Evolutionary conservation across 2,329 filamentous ascomycete genomes (phyloP).

Genomic region (Domatiomyces globalis): DNA sequence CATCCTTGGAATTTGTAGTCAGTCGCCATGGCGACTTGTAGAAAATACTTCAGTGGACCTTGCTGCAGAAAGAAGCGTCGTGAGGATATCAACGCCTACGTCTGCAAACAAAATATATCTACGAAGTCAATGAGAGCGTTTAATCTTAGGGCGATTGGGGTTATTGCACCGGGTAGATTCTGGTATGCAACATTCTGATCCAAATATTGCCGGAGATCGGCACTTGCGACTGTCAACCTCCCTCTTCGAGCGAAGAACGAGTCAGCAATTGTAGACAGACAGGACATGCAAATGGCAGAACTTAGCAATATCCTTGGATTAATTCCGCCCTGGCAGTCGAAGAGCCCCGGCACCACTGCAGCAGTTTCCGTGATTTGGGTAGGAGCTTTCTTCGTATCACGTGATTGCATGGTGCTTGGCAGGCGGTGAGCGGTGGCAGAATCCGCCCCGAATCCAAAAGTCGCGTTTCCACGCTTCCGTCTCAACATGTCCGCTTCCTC

Average conservation of each 20-base stretch:
- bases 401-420: not conserved
- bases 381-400: not conserved
- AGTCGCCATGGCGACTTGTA: slow-evolving; percentile 12
- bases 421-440: not conserved
- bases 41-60: not conserved
- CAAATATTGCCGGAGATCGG: too few relatives aligned
- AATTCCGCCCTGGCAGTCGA: too few relatives aligned
- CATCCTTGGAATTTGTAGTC: slow-evolving; percentile 44
- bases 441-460: not conserved
- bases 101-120: not conserved
- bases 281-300: too few relatives aligned
- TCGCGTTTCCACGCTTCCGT: not conserved
- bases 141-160: not conserved
- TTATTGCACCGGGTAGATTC: too few relatives aligned
- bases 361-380: too few relatives aligned
- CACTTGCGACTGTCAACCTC: not conserved
- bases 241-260: not conserved
- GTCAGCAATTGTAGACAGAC: too few relatives aligned
- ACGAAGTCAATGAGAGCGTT: not conserved
- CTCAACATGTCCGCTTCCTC: not conserved
- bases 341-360: too few relatives aligned
- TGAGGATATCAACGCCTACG: not conserved
- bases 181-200: too few relatives aligned
- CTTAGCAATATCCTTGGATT: too few relatives aligned
- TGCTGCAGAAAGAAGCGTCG: not conserved